phyloP scores from a whole-genome alignment of 148 eudicot species.

The Rheum nobile region DNA sequence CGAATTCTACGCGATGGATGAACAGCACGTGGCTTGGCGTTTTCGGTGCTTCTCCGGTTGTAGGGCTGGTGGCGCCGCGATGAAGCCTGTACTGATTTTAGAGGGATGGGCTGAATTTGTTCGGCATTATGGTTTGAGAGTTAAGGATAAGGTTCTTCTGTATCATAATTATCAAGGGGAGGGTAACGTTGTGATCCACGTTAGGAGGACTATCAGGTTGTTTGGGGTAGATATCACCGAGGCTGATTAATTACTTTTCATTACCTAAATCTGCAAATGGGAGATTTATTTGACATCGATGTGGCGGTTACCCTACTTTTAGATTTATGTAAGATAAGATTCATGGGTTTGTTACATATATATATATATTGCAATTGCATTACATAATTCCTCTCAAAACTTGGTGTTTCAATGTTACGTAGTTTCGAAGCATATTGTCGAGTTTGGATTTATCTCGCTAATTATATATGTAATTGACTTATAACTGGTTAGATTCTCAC shows the following conservation, averaged over 20 bases:
- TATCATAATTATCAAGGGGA: neutral
- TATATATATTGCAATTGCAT: no score
- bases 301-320: no score
- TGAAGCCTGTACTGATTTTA: neutral
- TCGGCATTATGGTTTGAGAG: neutral
- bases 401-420: no score
- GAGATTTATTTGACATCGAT: neutral
- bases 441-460: no score
- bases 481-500: no score
- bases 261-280: neutral
- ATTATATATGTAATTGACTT: no score
- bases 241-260: neutral
- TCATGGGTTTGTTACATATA: no score
- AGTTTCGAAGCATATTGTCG: no score
- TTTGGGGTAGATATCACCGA: constrained; percentile 6
- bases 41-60: neutral
- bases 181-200: neutral
- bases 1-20: neutral
- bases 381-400: no score
- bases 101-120: neutral
- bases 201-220: constrained; percentile 1
- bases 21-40: neutral
- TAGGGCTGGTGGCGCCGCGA: neutral
- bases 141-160: constrained; percentile 1
- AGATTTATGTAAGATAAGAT: no score